A percentile compares a stretch with the other conserved stretches of the same genome.
Conservation (phyloP, 2,329 filamentous ascomycete genomes). For the Exophiala sp. region DNA sequence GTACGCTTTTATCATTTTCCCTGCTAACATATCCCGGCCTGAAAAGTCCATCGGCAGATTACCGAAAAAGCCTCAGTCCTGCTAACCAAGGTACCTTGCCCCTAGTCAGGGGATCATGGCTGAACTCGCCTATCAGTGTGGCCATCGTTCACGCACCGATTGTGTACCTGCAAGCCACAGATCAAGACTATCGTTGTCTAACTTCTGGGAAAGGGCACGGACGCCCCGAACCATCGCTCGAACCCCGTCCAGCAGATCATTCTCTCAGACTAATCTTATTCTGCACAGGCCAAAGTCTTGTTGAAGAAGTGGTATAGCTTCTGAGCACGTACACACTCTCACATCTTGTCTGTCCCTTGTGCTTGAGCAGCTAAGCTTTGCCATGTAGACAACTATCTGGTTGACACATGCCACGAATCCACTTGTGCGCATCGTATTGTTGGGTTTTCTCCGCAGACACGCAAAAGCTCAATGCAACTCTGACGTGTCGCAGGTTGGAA, state of each 20-base stretch:
- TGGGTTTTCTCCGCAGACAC: neutral
- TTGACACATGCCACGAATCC: neutral
- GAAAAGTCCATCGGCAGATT: constrained; percentile 18
- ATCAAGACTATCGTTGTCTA: constrained; percentile 4
- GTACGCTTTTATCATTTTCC: no score
- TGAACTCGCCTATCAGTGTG: neutral
- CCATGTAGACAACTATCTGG: neutral
- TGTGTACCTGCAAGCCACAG: constrained; percentile 4
- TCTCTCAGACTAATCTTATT: neutral
- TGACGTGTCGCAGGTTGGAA: neutral
- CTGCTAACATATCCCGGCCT: no score
- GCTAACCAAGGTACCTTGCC: no score
- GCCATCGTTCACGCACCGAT: neutral
- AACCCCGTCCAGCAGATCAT: neutral
- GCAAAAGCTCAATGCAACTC: neutral
- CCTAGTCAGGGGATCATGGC: neutral
- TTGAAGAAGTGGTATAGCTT: no score
- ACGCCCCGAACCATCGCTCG: neutral
- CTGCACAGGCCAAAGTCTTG: neutral
- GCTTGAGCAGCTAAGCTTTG: no score
- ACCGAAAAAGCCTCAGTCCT: constrained; percentile 10
- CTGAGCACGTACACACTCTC: neutral
- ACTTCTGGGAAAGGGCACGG: neutral
- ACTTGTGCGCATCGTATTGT: neutral
- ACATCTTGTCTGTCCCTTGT: no score